Evolutionary conservation across 2,329 filamentous ascomycete species (phyloP).

Genomic region (Neofusicoccum parvum): DNA sequence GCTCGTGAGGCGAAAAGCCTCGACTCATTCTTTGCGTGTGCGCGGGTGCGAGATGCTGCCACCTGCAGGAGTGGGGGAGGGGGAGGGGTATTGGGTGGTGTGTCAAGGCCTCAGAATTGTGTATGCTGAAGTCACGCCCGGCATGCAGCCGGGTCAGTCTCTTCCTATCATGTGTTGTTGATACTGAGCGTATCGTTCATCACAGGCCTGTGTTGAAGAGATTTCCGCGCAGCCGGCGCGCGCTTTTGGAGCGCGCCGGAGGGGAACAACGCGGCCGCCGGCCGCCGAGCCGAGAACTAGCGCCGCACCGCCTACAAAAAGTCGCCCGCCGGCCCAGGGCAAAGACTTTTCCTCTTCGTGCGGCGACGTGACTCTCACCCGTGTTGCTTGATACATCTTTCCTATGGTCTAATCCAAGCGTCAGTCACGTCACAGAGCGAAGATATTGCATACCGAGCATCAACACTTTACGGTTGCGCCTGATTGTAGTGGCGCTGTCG

Average conservation of each 20-base stretch:
- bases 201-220: conserved; percentile 37
- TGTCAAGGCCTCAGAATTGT: conserved; percentile 36
- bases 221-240: conserved; percentile 18
- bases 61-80: conserved; percentile 18
- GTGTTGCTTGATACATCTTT: conserved; percentile 73
- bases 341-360: conserved; percentile 67
- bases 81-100: not conserved
- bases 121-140: conserved; percentile 39
- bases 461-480: conserved; percentile 43
- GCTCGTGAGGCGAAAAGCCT: conserved; percentile 6
- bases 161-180: conserved; percentile 42
- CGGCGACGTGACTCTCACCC: conserved; percentile 72
- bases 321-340: not conserved
- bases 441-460: conserved; percentile 69
- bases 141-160: conserved; percentile 38
- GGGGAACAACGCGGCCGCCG: conserved; percentile 2
- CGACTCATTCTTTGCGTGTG: conserved; percentile 2
- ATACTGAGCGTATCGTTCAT: conserved; percentile 32
- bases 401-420: conserved; percentile 55
- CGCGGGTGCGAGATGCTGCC: conserved; percentile 7
- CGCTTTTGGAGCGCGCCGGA: conserved; percentile 10
- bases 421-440: conserved; percentile 75
- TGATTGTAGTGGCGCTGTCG: conserved; percentile 36
- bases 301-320: conserved; percentile 7
- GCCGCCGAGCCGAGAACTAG: not conserved